Evolutionary conservation across 2,329 filamentous ascomycete species (phyloP).

Genomic region (Ustulina deusta): DNA sequence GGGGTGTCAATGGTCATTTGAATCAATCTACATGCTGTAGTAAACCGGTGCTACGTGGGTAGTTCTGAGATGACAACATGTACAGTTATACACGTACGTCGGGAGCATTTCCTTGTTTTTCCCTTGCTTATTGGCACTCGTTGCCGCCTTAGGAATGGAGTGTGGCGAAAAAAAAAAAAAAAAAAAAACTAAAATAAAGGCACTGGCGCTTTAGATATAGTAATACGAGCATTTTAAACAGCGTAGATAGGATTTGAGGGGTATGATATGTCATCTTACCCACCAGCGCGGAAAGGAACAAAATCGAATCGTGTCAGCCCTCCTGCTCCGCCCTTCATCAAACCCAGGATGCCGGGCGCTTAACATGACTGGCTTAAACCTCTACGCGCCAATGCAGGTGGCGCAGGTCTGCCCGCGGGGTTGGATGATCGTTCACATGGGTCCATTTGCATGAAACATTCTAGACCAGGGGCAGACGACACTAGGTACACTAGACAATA

Average conservation of each 20-base stretch:
- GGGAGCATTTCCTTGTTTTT: not conserved
- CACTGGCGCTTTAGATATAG: not conserved
- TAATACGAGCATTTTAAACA: conserved; percentile 14
- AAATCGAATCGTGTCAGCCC: conserved; percentile 1
- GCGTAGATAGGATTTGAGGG: conserved; percentile 16
- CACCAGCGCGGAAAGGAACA: conserved; percentile 16
- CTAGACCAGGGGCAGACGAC: conserved; percentile 26
- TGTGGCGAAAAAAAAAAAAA: not conserved
- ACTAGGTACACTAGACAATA: conserved; percentile 1
- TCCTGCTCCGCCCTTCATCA: conserved; percentile 27
- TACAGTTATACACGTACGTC: not conserved
- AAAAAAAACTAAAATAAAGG: not conserved
- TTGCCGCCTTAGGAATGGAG: not conserved
- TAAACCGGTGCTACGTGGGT: not conserved
- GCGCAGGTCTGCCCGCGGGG: conserved; percentile 31
- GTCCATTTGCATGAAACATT: conserved; percentile 34
- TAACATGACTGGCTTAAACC: conserved; percentile 29
- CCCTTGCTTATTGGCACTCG: not conserved
- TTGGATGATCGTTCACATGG: conserved; percentile 26
- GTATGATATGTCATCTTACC: conserved; percentile 13
- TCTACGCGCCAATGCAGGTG: conserved; percentile 32
- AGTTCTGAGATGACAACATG: conserved; percentile 1
- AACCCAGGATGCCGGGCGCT: conserved; percentile 31
- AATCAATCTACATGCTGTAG: not conserved
- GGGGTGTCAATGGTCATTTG: not conserved